Conservation (phyloP, 768 basidiomycete genomes). For the Podaxis sp. region DNA sequence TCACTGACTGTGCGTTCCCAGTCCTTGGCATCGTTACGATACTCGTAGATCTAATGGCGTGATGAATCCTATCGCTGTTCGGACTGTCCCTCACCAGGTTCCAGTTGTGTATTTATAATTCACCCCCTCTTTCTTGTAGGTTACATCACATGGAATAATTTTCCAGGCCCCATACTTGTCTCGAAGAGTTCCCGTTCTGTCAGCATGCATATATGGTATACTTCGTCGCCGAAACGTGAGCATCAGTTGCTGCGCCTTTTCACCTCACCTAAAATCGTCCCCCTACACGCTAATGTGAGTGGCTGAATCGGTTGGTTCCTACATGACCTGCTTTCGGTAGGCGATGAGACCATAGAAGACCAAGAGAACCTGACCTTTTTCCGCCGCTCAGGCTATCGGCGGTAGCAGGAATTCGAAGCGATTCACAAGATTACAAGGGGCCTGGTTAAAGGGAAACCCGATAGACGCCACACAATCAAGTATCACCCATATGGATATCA, state of each 20-base stretch:
- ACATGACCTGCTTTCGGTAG: not conserved
- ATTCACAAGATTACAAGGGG: conserved; percentile 1
- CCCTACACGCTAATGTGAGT: not conserved
- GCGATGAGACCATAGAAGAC: not conserved
- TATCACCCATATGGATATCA: not conserved
- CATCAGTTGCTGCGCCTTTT: not conserved
- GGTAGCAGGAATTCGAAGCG: conserved; percentile 9
- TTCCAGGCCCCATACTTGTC: too few species aligned
- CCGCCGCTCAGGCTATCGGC: conserved; percentile 13
- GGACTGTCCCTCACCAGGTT: not conserved
- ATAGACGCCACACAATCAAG: conserved; percentile 6
- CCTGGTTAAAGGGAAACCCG: conserved; percentile 1
- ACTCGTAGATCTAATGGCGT: conserved; percentile 78
- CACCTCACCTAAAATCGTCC: not conserved
- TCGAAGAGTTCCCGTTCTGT: not conserved
- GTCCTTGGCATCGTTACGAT: conserved; percentile 92
- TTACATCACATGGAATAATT: not conserved
- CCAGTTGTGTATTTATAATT: not conserved
- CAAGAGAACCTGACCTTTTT: conserved; percentile 3
- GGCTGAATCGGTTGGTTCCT: not conserved
- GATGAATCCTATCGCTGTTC: not conserved
- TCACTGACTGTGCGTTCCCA: conserved; percentile 24
- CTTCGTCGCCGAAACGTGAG: not conserved
- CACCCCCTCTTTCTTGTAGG: not conserved
- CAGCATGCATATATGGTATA: not conserved